Conservation (phyloP, 345 rosid genomes). For the Cochlearia excelsa region DNA sequence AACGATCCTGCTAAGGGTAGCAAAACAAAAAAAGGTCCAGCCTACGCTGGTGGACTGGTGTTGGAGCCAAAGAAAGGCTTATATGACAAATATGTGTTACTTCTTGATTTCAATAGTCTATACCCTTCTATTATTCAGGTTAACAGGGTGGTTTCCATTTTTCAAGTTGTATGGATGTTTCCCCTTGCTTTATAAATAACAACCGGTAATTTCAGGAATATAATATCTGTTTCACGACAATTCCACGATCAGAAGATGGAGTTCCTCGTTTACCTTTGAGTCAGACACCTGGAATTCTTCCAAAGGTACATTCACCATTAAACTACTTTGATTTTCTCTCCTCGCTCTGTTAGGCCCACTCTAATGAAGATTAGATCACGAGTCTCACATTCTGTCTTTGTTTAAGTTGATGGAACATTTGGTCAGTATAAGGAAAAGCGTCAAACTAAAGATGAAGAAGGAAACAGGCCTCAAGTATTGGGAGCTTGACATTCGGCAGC, state of each 20-base stretch:
- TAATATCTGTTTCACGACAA: slow-evolving; percentile 95
- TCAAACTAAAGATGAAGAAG: slow-evolving; percentile 74
- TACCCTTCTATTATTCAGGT: slow-evolving; percentile 99
- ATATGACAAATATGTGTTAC: slow-evolving; percentile 89
- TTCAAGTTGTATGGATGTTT: slow-evolving; percentile 21
- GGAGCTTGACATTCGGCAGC: slow-evolving; percentile 97
- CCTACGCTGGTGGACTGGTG: slow-evolving; percentile 93
- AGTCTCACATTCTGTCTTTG: slow-evolving; percentile 27
- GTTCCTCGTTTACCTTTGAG: slow-evolving; percentile 66
- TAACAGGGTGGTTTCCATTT: slow-evolving; percentile 25
- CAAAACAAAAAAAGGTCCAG: slow-evolving; percentile 82
- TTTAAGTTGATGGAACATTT: slow-evolving; percentile 80
- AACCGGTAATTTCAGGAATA: slow-evolving; percentile 64
- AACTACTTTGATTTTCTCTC: slow-evolving; percentile 9
- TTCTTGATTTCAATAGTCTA: slow-evolving; percentile 96
- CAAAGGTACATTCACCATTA: slow-evolving; percentile 59
- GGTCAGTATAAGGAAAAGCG: slow-evolving; percentile 86
- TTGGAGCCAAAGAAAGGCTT: slow-evolving; percentile 96
- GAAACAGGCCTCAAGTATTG: slow-evolving; percentile 78
- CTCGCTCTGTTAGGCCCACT: slow-evolving; percentile 11
- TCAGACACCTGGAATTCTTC: slow-evolving; percentile 76
- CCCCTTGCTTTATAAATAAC: slow-evolving; percentile 19
- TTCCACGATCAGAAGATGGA: slow-evolving; percentile 78
- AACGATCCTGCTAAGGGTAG: slow-evolving; percentile 45
- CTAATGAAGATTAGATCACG: slow-evolving; percentile 16